Evolutionary conservation across 2,329 filamentous ascomycete species (phyloP).

Genomic region (Paraphaeosphaeria sporulosa): DNA sequence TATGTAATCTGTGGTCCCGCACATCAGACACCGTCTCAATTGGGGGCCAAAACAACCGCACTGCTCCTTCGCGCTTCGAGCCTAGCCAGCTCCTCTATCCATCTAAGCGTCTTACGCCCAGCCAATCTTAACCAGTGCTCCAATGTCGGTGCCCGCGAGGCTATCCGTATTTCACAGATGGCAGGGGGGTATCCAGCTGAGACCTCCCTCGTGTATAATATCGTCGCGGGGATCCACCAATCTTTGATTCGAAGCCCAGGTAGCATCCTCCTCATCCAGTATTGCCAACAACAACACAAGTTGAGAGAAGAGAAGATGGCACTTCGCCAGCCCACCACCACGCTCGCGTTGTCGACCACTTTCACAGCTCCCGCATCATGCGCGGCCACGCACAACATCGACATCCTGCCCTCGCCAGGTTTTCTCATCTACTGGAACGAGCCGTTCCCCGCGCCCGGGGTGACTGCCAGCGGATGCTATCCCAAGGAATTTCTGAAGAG

Average conservation of each 20-base stretch:
- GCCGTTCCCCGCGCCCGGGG: conserved; percentile 26
- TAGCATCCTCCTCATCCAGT: neutral
- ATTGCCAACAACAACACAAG: neutral
- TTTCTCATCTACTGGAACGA: conserved; percentile 34
- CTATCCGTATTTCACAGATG: neutral
- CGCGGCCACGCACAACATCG: conserved; percentile 22
- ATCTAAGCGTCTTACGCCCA: no score
- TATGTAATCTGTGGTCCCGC: no score
- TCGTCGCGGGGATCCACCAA: no score
- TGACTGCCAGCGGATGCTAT: conserved; percentile 30
- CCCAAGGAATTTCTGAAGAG: conserved; percentile 28
- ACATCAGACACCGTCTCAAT: no score
- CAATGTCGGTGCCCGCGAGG: neutral
- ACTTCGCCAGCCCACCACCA: conserved; percentile 17
- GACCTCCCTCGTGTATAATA: no score
- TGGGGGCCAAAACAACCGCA: no score
- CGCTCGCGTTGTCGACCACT: conserved; percentile 29
- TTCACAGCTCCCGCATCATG: conserved; percentile 36
- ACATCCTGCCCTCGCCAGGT: conserved; percentile 27
- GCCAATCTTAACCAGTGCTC: no score
- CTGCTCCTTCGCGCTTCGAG: no score
- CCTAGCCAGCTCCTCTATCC: no score
- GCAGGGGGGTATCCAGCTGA: neutral
- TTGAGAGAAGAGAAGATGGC: neutral
- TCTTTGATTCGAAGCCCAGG: neutral